Evolutionary conservation across 2,329 filamentous ascomycete species (phyloP).

Genomic region (Hymenoscyphus salicellus): DNA sequence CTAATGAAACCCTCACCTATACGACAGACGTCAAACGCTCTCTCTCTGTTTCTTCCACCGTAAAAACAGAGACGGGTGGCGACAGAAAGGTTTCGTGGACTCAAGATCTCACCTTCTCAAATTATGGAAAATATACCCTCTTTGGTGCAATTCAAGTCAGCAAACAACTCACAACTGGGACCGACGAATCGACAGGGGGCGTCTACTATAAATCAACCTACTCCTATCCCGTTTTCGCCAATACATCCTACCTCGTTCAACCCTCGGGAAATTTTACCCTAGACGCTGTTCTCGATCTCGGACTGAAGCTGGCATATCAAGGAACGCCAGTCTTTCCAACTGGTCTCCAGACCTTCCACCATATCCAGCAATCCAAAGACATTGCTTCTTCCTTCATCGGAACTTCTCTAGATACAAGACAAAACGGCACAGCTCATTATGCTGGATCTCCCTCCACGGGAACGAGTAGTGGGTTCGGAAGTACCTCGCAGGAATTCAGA

Average conservation of each 20-base stretch:
- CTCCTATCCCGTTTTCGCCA: conserved; percentile 59
- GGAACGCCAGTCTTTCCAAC: conserved; percentile 55
- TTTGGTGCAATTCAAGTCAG: conserved; percentile 53
- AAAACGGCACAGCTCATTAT: conserved; percentile 58
- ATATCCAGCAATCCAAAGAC: conserved; percentile 28
- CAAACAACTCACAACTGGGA: conserved; percentile 50
- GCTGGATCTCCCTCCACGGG: conserved; percentile 45
- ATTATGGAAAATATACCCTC: conserved; percentile 53
- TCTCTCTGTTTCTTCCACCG: conserved; percentile 51
- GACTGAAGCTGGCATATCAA: conserved; percentile 45
- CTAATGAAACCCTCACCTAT: conserved; percentile 60
- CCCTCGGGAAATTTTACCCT: conserved; percentile 47
- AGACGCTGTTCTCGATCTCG: conserved; percentile 47
- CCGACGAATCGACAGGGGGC: conserved; percentile 38
- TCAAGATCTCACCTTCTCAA: conserved; percentile 56
- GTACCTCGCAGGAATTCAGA: conserved; percentile 53
- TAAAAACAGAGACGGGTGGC: conserved; percentile 48
- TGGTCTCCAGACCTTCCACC: conserved; percentile 56
- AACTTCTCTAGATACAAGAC: conserved; percentile 47
- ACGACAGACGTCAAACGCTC: conserved; percentile 53
- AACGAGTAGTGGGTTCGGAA: conserved; percentile 51
- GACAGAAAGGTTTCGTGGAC: conserved; percentile 48
- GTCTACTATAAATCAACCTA: conserved; percentile 42
- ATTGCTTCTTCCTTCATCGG: conserved; percentile 36
- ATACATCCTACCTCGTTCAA: conserved; percentile 46